Percentiles rank a stretch among this genome's conserved stretches.
Conservation (phyloP, 148 eudicot species). For the Salicornia ramosissima region DNA sequence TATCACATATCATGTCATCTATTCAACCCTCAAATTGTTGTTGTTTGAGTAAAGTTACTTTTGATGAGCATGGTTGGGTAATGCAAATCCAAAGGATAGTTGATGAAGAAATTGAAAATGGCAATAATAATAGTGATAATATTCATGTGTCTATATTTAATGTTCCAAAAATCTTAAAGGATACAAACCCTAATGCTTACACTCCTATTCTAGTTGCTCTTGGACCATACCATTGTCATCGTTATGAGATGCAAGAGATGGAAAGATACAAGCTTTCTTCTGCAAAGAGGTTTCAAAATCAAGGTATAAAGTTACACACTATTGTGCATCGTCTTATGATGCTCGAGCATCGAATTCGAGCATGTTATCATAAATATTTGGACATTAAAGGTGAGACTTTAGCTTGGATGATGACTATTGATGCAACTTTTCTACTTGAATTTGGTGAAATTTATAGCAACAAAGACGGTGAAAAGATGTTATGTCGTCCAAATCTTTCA, state of each 20-base stretch:
- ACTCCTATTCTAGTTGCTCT: conserved; percentile 41
- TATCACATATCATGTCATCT: conserved; percentile 8
- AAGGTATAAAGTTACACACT: conserved; percentile 19
- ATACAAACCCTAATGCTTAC: conserved; percentile 35
- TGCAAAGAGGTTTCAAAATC: conserved; percentile 22
- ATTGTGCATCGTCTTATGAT: conserved; percentile 28
- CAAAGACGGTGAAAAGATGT: neutral
- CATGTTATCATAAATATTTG: conserved; percentile 37
- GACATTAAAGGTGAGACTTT: conserved; percentile 30
- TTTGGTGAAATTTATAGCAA: conserved; percentile 15
- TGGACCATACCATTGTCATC: conserved; percentile 42
- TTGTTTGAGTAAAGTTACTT: neutral
- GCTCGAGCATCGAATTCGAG: conserved; percentile 34
- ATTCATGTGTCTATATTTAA: conserved; percentile 40
- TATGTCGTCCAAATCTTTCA: neutral
- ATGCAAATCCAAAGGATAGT: conserved; percentile 37
- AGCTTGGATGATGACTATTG: conserved; percentile 50
- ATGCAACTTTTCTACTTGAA: conserved; percentile 35
- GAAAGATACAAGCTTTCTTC: conserved; percentile 39
- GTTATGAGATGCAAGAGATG: conserved; percentile 31
- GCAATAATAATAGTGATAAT: conserved; percentile 16
- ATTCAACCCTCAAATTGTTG: conserved; percentile 6
- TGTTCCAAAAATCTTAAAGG: conserved; percentile 40
- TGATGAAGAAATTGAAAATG: conserved; percentile 34
- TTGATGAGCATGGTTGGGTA: conserved; percentile 39